Base-by-base conservation (phyloP, 805 yeast species). In the Nakazawaea populi region DNA sequence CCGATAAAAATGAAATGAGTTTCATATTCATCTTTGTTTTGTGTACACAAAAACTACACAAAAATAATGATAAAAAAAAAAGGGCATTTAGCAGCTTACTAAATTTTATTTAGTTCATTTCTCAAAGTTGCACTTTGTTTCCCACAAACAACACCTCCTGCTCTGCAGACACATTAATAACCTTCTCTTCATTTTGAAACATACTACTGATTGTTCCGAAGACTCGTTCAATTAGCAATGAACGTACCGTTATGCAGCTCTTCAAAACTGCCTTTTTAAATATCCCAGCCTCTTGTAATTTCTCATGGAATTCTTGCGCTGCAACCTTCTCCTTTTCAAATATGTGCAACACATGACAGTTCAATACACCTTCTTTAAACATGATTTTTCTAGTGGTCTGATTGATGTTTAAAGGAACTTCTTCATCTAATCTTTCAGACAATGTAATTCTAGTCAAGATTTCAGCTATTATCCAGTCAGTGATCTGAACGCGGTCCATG, bases 401-500 rank as follows among this genome's bases (percentile, higher is more conserved):
- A 7, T 46, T 40, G 7, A 54, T 50, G 34, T 53, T 54, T 3
- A 52, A 46, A 10, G 56, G 56, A 7, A 49, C 27, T 35, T 55
- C 58, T 40, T 57, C 58, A 35, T 52, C 55, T 9, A 46, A 10
- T 3, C 10, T n/a, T 11, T 51, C 48, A 6, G 48, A 48, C 12
- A 41, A 5, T 3, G 41, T 24, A 28, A 55, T 47, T 36, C 28
- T 46, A 5, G 48, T 37, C 32, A 63, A 37, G 35, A 66, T 56
- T 4, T 51, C 54, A 24, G 54, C 55, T 12, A 66, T 32, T 11
- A 65, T 44, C 9, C 29, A 27, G 30, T 52, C 61, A 47, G 55
- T 55, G 24, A 69, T 48, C 24, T 43, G 48, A 4, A 64, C 57
- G 18, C 56, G 57, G 42, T 74, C 77, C 76, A 73, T 74, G 59